Conservation (phyloP, 1,284 basidiomycete species). For the Meripilus lineatus region DNA sequence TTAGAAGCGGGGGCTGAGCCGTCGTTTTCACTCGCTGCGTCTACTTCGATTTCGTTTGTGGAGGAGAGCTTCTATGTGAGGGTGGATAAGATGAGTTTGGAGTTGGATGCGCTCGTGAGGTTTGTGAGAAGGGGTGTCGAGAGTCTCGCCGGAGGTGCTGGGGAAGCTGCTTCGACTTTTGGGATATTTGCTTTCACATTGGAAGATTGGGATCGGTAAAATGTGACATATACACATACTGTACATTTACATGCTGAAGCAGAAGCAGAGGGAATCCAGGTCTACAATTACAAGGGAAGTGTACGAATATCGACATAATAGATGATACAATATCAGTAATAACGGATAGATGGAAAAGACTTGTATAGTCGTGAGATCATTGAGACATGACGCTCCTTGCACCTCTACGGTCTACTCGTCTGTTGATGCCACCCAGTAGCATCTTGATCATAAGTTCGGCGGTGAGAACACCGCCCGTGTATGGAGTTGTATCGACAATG, state of each 20-base stretch:
- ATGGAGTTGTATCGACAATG: conserved; percentile 61
- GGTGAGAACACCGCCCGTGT: conserved; percentile 33
- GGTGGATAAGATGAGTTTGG: conserved; percentile 58
- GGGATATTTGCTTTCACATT: conserved; percentile 71
- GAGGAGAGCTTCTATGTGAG: conserved; percentile 43
- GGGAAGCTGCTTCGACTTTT: conserved; percentile 58
- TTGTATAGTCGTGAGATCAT: background rate
- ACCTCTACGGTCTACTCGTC: conserved; percentile 43
- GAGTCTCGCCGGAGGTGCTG: conserved; percentile 48
- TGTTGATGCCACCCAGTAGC: conserved; percentile 54
- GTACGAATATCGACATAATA: too few relatives aligned
- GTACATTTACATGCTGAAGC: too few relatives aligned
- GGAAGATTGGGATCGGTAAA: conserved; percentile 70
- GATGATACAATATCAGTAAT: too few relatives aligned
- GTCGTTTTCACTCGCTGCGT: conserved; percentile 42
- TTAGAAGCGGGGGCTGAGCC: conserved; percentile 21
- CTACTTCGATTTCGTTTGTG: conserved; percentile 29
- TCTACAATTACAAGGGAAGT: too few relatives aligned
- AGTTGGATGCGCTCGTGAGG: conserved; percentile 66
- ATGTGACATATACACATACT: too few relatives aligned
- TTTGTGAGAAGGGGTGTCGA: conserved; percentile 65
- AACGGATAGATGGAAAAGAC: too few relatives aligned
- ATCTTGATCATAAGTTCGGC: conserved; percentile 47
- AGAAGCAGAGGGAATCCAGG: too few relatives aligned
- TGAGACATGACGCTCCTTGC: conserved; percentile 9